phyloP scores from a whole-genome alignment of 805 yeast genomes.

The Metschnikowia kofuensis region DNA sequence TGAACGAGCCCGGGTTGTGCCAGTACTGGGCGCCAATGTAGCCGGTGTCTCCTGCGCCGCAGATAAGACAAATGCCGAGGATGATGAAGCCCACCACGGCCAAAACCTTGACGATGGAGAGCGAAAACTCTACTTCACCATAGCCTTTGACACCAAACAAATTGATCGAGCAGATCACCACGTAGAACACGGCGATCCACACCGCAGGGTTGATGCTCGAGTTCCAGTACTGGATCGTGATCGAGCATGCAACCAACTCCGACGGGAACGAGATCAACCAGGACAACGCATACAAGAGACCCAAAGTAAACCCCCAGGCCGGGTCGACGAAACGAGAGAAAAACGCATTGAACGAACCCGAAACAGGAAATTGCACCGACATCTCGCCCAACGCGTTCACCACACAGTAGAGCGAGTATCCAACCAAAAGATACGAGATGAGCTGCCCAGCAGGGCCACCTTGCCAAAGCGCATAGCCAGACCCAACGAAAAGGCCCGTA shows the following conservation, averaged over 20 bases:
- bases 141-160: conserved; percentile 35
- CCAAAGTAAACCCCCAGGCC: conserved; percentile 24
- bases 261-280: conserved; percentile 35
- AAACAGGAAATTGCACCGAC: conserved; percentile 22
- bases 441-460: conserved; percentile 23
- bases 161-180: conserved; percentile 31
- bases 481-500: conserved; percentile 49
- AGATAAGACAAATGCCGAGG: conserved; percentile 32
- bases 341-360: conserved; percentile 22
- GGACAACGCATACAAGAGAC: conserved; percentile 24
- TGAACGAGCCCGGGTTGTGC: conserved; percentile 54
- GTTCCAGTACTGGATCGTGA: conserved; percentile 37
- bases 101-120: conserved; percentile 25
- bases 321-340: conserved; percentile 22
- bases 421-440: conserved; percentile 20
- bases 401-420: conserved; percentile 19
- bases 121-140: conserved; percentile 26
- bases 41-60: conserved; percentile 44
- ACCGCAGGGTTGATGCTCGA: conserved; percentile 30
- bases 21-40: conserved; percentile 52
- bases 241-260: conserved; percentile 31
- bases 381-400: conserved; percentile 22
- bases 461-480: conserved; percentile 18
- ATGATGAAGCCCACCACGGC: conserved; percentile 28
- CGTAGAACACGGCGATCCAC: conserved; percentile 37